phyloP scores from a whole-genome alignment of 2,329 filamentous ascomycete genomes.

The Fusarium tjaetaba region DNA sequence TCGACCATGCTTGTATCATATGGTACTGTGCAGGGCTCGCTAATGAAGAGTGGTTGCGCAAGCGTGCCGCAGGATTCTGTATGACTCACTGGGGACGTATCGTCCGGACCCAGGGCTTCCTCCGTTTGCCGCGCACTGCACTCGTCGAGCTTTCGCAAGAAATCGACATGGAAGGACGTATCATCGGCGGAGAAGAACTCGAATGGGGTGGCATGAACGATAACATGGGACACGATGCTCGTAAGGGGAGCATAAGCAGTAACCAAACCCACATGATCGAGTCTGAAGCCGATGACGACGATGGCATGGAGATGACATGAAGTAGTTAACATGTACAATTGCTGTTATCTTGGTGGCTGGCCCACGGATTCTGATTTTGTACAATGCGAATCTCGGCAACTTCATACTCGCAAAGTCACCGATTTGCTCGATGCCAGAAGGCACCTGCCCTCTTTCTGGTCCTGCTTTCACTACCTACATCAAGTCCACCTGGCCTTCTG shows the following conservation, averaged over 20 bases:
- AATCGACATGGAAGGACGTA: slow-evolving; percentile 90
- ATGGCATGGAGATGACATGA: slow-evolving; percentile 68
- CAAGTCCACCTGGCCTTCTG: not conserved
- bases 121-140: slow-evolving; percentile 78
- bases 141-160: slow-evolving; percentile 94
- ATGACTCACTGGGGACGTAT: slow-evolving; percentile 95
- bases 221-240: slow-evolving; percentile 51
- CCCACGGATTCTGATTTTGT: not conserved
- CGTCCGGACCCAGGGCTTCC: slow-evolving; percentile 88
- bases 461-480: not conserved
- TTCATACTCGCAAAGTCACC: slow-evolving; percentile 1
- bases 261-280: slow-evolving; percentile 66
- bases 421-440: slow-evolving; percentile 18
- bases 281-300: slow-evolving; percentile 68
- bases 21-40: slow-evolving; percentile 95
- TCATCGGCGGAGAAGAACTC: slow-evolving; percentile 88
- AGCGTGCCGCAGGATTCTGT: slow-evolving; percentile 87
- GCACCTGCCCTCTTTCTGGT: not conserved
- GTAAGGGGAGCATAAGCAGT: slow-evolving; percentile 70
- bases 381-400: not conserved
- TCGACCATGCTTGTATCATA: slow-evolving; percentile 93
- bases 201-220: slow-evolving; percentile 62
- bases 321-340: not conserved
- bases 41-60: slow-evolving; percentile 92
- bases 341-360: not conserved